Evolutionary conservation across 108 stramenopile genomes (phyloP), one percentile per base, ranked within the genome.

Genomic region (Cyclotella distinguenda): DNA sequence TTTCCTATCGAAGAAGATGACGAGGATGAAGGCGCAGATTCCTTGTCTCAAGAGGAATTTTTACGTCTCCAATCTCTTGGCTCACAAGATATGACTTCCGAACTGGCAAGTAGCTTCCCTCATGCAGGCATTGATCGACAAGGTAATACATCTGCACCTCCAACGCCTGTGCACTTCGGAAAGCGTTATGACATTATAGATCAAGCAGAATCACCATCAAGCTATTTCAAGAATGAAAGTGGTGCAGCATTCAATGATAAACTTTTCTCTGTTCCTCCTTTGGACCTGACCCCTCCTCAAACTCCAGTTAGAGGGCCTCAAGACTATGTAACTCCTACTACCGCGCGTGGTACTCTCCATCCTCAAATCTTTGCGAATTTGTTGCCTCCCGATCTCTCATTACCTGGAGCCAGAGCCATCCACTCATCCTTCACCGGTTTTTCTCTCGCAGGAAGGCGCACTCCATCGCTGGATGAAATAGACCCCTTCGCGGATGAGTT

Each of bases 261-360:
- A 22, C 35, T 28, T 21, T 59, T 73, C 31, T 36, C 48, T 5
- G 65, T 64, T 12, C 64, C 64, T 4, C 51, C 57, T 50, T 42
- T 65, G 13, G 50, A 56, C 38, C 63, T 85, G 13, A 81, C 84
- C 2, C 88, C 89, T 31, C 89, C 86, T 30, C 60, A 65, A 12
- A 69, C 85, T 10, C 88, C 84, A 42, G 62, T 72, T 4, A 46
- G 79, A 26, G 74, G 72, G 6, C 78, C 78, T 42, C 30, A 65
- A 28, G 75, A 77, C 44, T 77, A 70, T 43, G 47, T 70, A 9
- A 77, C 75, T 15, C 75, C 71, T 11, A 70, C 72, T 38, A 46
- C 72, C 13, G 53, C 12, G 38, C 39, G 74, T 25, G 60, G 26
- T 4, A 4, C 40, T 2, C 43, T 66, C 26, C 22, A 67, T 55